Percentiles rank a stretch among this genome's conserved stretches.
Conservation (phyloP, 495 filamentous ascomycete genomes). For the Daldinia vernicosa region DNA sequence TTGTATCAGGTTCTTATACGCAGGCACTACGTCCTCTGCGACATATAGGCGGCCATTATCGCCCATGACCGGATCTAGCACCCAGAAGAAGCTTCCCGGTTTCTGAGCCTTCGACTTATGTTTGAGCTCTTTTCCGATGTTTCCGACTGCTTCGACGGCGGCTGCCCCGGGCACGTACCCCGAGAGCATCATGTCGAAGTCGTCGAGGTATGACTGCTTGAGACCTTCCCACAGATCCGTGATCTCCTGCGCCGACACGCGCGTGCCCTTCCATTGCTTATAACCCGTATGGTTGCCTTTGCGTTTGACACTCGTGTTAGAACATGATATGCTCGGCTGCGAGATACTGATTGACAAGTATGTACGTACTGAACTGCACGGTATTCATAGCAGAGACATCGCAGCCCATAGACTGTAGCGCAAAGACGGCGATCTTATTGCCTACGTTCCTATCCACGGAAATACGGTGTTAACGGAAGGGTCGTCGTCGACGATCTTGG, state of each 20-base stretch:
- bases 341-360: not conserved
- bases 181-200: constrained; percentile 91
- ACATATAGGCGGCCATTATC: constrained; percentile 93
- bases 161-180: constrained; percentile 90
- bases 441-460: constrained; percentile 80
- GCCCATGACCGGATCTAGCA: constrained; percentile 98
- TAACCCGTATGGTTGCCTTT: constrained; percentile 95
- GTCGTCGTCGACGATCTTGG: constrained; percentile 13
- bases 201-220: constrained; percentile 78
- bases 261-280: constrained; percentile 82
- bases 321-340: not conserved
- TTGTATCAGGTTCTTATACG: constrained; percentile 79
- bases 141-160: constrained; percentile 82
- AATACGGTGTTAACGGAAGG: constrained; percentile 31
- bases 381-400: constrained; percentile 94
- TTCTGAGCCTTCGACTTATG: constrained; percentile 61
- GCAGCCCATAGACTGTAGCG: constrained; percentile 90
- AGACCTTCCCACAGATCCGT: constrained; percentile 85
- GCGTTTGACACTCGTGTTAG: constrained; percentile 17
- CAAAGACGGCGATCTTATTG: constrained; percentile 92
- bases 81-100: constrained; percentile 91
- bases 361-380: constrained; percentile 83
- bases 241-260: constrained; percentile 82
- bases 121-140: constrained; percentile 82
- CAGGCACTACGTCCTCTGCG: constrained; percentile 84